Percentiles rank a stretch among this genome's conserved stretches.
Evolutionary conservation across 2,329 filamentous ascomycete species (phyloP).

Genomic region (Scopulariopsis brevicaulis): DNA sequence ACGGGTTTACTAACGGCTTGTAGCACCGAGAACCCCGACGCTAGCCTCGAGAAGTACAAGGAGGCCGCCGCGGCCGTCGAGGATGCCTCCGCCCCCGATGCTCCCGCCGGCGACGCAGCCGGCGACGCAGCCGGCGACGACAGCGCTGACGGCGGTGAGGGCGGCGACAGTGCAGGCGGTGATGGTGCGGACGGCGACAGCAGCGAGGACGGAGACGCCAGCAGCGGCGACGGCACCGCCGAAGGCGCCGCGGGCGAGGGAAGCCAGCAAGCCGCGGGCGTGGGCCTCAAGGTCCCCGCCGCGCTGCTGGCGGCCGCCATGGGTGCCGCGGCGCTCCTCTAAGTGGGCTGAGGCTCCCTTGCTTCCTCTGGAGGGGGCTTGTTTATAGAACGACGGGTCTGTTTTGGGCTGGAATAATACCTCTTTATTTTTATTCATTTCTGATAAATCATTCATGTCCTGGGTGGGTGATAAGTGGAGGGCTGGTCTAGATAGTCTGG

Average conservation of each 20-base stretch:
- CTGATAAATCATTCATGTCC: not conserved
- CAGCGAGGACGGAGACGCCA: constrained; percentile 8
- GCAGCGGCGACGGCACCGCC: constrained; percentile 2
- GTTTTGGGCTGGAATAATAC: not conserved
- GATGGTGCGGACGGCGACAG: not conserved
- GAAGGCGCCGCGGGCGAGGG: not conserved
- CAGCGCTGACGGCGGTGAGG: constrained; percentile 6
- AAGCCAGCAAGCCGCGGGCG: constrained; percentile 9
- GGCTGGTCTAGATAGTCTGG: not conserved
- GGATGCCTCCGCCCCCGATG: constrained; percentile 13
- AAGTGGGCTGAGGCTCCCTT: constrained; percentile 3
- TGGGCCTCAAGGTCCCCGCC: constrained; percentile 25
- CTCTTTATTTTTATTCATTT: not conserved
- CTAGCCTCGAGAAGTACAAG: constrained; percentile 35
- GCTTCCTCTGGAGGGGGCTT: not conserved
- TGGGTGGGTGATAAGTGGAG: not conserved
- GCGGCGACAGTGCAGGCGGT: not conserved
- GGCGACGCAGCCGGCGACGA: constrained; percentile 9
- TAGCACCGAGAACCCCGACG: constrained; percentile 20
- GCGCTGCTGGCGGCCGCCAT: constrained; percentile 30
- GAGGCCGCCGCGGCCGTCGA: constrained; percentile 21
- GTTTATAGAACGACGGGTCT: not conserved
- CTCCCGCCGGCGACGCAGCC: constrained; percentile 8
- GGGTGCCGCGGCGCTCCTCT: constrained; percentile 29
- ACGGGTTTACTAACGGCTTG: constrained; percentile 5